A percentile compares a stretch with the other conserved stretches of the same genome.
Evolutionary conservation across 2,329 filamentous ascomycete genomes (phyloP).

Genomic region (Lachnellula cervina): DNA sequence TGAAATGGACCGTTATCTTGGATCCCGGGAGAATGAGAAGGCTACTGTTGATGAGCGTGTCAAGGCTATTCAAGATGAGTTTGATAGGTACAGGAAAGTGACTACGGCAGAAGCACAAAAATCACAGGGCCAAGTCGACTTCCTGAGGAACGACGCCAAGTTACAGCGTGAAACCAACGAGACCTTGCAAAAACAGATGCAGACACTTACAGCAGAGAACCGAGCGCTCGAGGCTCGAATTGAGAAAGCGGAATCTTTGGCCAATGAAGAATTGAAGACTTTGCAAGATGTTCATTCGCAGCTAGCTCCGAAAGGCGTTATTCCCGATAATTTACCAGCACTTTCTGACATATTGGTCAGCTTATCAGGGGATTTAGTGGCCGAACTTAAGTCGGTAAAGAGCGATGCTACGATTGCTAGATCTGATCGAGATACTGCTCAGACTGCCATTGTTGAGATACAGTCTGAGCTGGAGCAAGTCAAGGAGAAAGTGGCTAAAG

Average conservation of each 20-base stretch:
- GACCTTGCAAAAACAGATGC: constrained; percentile 52
- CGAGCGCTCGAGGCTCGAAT: constrained; percentile 48
- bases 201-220: constrained; percentile 50
- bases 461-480: constrained; percentile 52
- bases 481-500: constrained; percentile 46
- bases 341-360: constrained; percentile 57
- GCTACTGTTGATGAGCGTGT: constrained; percentile 64
- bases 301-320: constrained; percentile 47
- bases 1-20: constrained; percentile 78
- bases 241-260: constrained; percentile 45
- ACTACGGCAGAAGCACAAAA: constrained; percentile 53
- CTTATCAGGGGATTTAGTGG: constrained; percentile 52
- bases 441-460: constrained; percentile 49
- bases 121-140: constrained; percentile 57
- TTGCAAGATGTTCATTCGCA: constrained; percentile 57
- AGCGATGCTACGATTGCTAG: constrained; percentile 55
- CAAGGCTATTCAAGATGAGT: constrained; percentile 63
- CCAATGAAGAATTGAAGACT: constrained; percentile 47
- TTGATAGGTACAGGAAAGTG: constrained; percentile 58
- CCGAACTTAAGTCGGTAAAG: constrained; percentile 56
- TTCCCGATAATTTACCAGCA: constrained; percentile 52
- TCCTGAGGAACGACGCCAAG: constrained; percentile 55
- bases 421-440: constrained; percentile 58
- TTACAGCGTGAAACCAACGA: constrained; percentile 57
- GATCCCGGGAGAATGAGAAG: constrained; percentile 78